Base-by-base conservation (phyloP, 108 stramenopile species). In the Discostella stelligeroides region DNA sequence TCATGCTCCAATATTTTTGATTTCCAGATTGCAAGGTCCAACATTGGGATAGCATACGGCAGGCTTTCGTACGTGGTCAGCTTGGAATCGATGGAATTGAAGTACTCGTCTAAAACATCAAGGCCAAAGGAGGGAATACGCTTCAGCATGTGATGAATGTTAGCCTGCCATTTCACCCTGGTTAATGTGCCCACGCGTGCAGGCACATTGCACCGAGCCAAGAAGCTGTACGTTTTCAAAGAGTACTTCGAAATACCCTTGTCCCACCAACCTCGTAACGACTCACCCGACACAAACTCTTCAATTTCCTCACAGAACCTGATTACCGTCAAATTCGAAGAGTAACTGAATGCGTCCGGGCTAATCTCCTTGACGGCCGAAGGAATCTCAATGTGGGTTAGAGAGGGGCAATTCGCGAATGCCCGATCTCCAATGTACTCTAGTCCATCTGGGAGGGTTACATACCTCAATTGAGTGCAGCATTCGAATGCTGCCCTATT, bases 251-350 rank as follows among this genome's bases (percentile, higher is more conserved):
- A 21, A 21, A 49, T 21, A 18, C 48, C 48, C 17, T 49, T 15
- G 17, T 49, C 18, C 48, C 48, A 49, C 48, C 48, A 49, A 49
- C 17, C n/a, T 21, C 48, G 48, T 21, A 49, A 8, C 48, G 17
- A 49, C 48, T 49, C 48, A 1, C n/a, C 11, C 0, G 48, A 49
- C 0, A 49, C 48, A 2, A 49, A 49, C 48, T 49, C 48, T 49
- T 49, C 48, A 18, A 49, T 49, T 18, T 49, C 48, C 0, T 49
- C 48, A 18, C 48, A 49, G 23, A 49, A 49, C 12, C 7, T 7
- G 6, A 49, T 17, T 23, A 0, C 7, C 6, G n/a, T 17, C n/a
- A 49, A 49, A 18, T 49, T 0, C n/a, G 48, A 49, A 23, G n/a
- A 49, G 0, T 23, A 1, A 13, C 11, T 7, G 48, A 49, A 49